Conservation (phyloP, 768 basidiomycete species). For the Collybiopsis luxurians region DNA sequence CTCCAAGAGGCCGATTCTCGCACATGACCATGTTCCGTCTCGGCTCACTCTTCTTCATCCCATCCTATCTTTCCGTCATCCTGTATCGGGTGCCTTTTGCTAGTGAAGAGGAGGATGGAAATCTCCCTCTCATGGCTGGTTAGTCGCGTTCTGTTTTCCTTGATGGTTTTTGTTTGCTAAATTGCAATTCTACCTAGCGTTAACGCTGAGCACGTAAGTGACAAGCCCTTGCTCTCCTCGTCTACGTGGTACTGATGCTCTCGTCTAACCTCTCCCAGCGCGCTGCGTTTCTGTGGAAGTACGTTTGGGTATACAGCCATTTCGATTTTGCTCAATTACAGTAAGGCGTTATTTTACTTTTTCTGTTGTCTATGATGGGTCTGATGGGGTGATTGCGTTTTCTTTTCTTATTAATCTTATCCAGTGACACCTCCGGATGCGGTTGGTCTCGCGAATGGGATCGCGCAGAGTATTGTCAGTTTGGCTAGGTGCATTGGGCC, state of each 20-base stretch:
- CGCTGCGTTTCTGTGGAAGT: conserved; percentile 81
- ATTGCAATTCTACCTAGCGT: conserved; percentile 38
- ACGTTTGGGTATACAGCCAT: conserved; percentile 92
- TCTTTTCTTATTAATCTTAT: conserved; percentile 10
- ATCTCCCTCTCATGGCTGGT: conserved; percentile 81
- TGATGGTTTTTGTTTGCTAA: conserved; percentile 7
- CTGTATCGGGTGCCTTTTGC: conserved; percentile 71
- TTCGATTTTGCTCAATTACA: conserved; percentile 84
- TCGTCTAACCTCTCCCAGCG: conserved; percentile 46
- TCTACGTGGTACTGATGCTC: too few relatives aligned
- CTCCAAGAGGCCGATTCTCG: conserved; percentile 79
- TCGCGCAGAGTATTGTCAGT: conserved; percentile 94
- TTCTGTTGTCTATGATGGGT: conserved; percentile 1
- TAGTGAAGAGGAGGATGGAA: conserved; percentile 65
- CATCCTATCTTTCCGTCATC: conserved; percentile 80
- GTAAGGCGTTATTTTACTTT: conserved; percentile 34
- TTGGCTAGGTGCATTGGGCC: conserved; percentile 91
- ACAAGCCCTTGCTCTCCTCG: too few relatives aligned
- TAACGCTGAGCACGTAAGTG: conserved; percentile 80
- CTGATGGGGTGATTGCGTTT: not conserved
- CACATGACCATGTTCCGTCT: conserved; percentile 89
- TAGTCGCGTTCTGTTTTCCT: conserved; percentile 24
- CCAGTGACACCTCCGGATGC: conserved; percentile 88
- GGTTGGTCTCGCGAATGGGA: conserved; percentile 90
- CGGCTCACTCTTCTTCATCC: conserved; percentile 83